Base-by-base conservation (phyloP, 768 basidiomycete species). In the Tricholoma flavovirens region DNA sequence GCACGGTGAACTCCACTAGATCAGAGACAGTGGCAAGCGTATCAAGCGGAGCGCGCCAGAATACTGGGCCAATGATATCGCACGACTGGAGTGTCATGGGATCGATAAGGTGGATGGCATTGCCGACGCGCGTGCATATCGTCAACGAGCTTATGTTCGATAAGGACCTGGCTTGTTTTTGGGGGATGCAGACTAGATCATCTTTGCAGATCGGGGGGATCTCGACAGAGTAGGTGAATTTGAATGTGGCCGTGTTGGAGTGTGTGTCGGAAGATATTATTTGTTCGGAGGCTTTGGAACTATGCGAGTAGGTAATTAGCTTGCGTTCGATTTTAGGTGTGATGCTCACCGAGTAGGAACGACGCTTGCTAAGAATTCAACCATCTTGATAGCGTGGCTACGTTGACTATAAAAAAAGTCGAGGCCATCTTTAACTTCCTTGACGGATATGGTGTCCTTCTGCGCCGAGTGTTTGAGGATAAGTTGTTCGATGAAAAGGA, bases 131-230 rank as follows among this genome's bases (percentile, higher is more conserved):
- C 5, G 84, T 84, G 73, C 95, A 98, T 60, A 99, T 67, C 10
- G 87, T 85, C 32, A 99, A 77, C 1, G 90, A 93, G 59, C 79
- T 84, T 73, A 99, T 96, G 76, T 95, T 98, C 67, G 87, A 84
- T 55, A 95, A 75, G 15, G 83, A 74, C 8, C 87, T 85, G 0
- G 97, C 94, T 62, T 87, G 86, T 65, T 92, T 91, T 10, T 75
- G 70, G 2, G 94, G 92, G 33, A 99, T 78, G 68, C 90, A 93
- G 19, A 98, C 88, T 24, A 99, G 82, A 71, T 99, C 97, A 67
- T 98, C 97, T 69, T 98, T 98, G 78, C 97, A 99, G 55, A 99
- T 84, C 0, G 97, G 94, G 4, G 88, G 83, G 66, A 99, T 97
- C 73, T 98, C 96, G 62, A 98, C 90, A 4, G 95, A 97, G 77